Evolutionary conservation across 805 yeast species (phyloP).

Genomic region (Phaffomyces thermotolerans): DNA sequence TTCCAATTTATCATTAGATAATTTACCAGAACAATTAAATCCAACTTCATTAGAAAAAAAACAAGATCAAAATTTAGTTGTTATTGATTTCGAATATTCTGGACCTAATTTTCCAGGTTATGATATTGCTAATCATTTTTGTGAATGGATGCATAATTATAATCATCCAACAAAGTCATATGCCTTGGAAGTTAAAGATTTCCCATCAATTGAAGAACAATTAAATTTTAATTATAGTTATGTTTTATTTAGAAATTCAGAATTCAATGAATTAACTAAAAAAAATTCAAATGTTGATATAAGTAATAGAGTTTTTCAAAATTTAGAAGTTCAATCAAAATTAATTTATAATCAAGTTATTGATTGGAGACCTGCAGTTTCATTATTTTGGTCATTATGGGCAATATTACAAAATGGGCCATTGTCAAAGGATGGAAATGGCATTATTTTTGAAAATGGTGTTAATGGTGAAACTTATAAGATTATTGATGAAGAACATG

Average conservation of each 20-base stretch:
- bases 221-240: slow-evolving; percentile 71
- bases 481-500: slow-evolving; percentile 22
- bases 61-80: slow-evolving; percentile 73
- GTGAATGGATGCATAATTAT: slow-evolving; percentile 97
- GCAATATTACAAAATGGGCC: slow-evolving; percentile 74
- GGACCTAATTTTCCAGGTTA: slow-evolving; percentile 86
- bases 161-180: slow-evolving; percentile 39
- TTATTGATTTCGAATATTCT: slow-evolving; percentile 93
- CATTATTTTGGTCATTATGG: slow-evolving; percentile 85
- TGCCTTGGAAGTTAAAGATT: slow-evolving; percentile 45
- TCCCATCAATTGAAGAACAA: slow-evolving; percentile 65
- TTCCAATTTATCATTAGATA: slow-evolving; percentile 20
- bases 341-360: slow-evolving; percentile 56
- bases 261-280: slow-evolving; percentile 8
- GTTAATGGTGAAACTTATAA: slow-evolving; percentile 48
- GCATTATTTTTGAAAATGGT: slow-evolving; percentile 37
- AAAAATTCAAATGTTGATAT: slow-evolving; percentile 6
- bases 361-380: slow-evolving; percentile 76
- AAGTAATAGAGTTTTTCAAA: slow-evolving; percentile 4
- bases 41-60: slow-evolving; percentile 32
- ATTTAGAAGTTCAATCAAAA: slow-evolving; percentile 39
- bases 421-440: slow-evolving; percentile 3
- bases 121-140: slow-evolving; percentile 88
- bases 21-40: slow-evolving; percentile 20
- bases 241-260: slow-evolving; percentile 44